Evolutionary conservation across 768 basidiomycete genomes (phyloP), one percentile per base, ranked within the genome.

Genomic region (Crassisporium funariophilum): DNA sequence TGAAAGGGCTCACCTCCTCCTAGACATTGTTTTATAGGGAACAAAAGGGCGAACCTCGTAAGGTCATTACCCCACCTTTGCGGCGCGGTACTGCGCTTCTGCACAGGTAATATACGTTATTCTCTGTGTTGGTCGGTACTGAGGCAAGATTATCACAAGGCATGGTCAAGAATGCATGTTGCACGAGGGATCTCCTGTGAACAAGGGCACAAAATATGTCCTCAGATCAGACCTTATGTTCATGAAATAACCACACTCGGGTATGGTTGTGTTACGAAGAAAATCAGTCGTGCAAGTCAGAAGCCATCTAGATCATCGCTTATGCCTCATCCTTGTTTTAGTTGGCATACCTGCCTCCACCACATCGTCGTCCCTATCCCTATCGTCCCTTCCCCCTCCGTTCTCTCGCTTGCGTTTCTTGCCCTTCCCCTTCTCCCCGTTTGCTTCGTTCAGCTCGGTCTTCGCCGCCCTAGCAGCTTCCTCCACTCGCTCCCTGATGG

Each of bases 301-400:
- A 7, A 27, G 17, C 21, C 15, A 47, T 36, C 35, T 27, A 15
- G 12, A 19, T 56, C 36, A 52, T 41, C 48, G 44, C 41, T 75
- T 71, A 21, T 72, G 67, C 64, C 77, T 87, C 50, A 65, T 72
- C 61, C 77, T 85, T 70, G 80, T 84, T 42, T 59, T 70, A 34
- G 58, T 69, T 12, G 91, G 90, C 80, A 95, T 84, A 2, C 93
- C 95, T 35, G 90, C 93, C 68, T 98, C 89, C 6, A 91, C 82
- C 15, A 84, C 75, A 69, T 98, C 95, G 60, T 99, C 95, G 55
- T 98, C 95, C 50, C 93, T 74, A 68, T 97, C 95, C 61, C 79
- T 77, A 43, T 91, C 87, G 59, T 93, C 94, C 47, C 72, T 74
- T 15, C 75, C 76, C 9, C 77, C 76, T 36, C 69, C 68, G 16